Conservation (phyloP, 805 yeast species). For the Maudiozyma turicensis region DNA sequence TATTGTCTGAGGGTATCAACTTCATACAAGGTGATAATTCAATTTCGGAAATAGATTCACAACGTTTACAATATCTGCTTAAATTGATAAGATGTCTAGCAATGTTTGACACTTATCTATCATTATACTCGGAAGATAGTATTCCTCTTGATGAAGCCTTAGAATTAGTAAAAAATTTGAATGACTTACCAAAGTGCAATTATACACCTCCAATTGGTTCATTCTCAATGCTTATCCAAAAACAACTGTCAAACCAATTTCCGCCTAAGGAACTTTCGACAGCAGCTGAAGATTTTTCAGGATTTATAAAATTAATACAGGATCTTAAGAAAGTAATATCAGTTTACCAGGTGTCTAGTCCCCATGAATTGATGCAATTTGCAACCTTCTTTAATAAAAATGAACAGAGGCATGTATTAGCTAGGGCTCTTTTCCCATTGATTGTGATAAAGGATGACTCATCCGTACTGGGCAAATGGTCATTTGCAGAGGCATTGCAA, state of each 20-base stretch:
- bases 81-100: slow-evolving; percentile 25
- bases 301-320: slow-evolving; percentile 24
- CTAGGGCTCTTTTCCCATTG: slow-evolving; percentile 54
- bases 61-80: slow-evolving; percentile 12
- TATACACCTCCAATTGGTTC: slow-evolving; percentile 25
- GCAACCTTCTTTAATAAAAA: slow-evolving; percentile 28
- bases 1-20: slow-evolving; percentile 28
- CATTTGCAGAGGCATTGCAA: slow-evolving; percentile 30
- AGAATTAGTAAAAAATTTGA: slow-evolving; percentile 4
- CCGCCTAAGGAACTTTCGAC: slow-evolving; percentile 32
- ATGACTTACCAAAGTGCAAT: neutral
- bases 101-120: slow-evolving; percentile 16
- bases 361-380: slow-evolving; percentile 26
- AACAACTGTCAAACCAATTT: slow-evolving; percentile 37
- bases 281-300: slow-evolving; percentile 27
- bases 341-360: slow-evolving; percentile 23
- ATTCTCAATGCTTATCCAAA: slow-evolving; percentile 41
- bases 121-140: slow-evolving; percentile 9
- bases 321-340: slow-evolving; percentile 33
- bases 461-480: slow-evolving; percentile 43
- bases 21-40: slow-evolving; percentile 7
- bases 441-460: slow-evolving; percentile 55
- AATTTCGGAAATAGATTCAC: neutral
- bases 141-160: slow-evolving; percentile 10
- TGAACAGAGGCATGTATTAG: slow-evolving; percentile 34